phyloP scores from a whole-genome alignment of 2,329 filamentous ascomycete genomes.

The Apiospora hydei region DNA sequence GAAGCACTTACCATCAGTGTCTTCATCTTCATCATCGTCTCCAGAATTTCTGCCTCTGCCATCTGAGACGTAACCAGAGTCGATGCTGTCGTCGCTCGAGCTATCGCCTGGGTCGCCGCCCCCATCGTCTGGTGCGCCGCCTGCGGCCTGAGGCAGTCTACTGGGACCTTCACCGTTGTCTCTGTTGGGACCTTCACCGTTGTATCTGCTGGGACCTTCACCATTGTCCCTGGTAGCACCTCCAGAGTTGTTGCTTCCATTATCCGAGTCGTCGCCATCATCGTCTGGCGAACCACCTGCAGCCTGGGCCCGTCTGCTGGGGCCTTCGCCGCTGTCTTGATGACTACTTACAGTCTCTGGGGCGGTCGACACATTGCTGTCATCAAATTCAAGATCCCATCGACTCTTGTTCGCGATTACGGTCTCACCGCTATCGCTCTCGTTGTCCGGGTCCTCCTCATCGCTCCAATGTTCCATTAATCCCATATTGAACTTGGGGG shows the following conservation, averaged over 20 bases:
- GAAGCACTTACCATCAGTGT: background rate
- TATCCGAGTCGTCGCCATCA: background rate
- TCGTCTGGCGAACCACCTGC: background rate
- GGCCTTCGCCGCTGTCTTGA: background rate
- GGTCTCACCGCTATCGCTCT: background rate
- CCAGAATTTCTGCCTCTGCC: background rate
- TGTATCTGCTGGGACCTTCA: no score
- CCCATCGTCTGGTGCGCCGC: background rate
- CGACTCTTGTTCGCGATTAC: background rate
- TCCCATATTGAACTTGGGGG: background rate
- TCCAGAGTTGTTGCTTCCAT: no score
- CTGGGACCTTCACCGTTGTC: background rate
- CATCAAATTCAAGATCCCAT: rapidly evolving
- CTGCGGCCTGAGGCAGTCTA: background rate
- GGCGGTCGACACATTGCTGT: background rate
- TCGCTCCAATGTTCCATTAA: background rate
- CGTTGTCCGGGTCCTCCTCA: background rate
- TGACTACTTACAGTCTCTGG: background rate
- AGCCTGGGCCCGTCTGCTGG: background rate
- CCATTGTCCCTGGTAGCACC: background rate
- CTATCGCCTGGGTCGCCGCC: background rate
- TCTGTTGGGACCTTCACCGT: no score
- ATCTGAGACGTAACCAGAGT: background rate
- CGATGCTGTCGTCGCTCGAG: background rate
- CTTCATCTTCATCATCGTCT: background rate